Conservation (phyloP, 2,329 filamentous ascomycete species). For the Phialophora chinensis region DNA sequence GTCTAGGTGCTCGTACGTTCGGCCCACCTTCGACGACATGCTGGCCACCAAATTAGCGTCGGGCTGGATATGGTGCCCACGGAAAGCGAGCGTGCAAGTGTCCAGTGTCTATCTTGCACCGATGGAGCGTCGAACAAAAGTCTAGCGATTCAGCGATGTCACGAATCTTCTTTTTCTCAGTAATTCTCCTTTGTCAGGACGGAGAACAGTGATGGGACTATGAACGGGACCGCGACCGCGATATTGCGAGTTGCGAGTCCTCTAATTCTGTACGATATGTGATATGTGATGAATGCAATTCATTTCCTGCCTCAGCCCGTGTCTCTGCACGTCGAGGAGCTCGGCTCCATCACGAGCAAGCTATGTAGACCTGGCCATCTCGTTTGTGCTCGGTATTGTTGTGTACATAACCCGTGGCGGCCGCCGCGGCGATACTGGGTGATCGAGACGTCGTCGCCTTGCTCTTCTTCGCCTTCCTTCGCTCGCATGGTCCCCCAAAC, state of each 20-base stretch:
- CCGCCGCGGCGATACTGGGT: background rate
- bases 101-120: background rate
- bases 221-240: background rate
- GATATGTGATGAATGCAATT: constrained; percentile 6
- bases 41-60: too few species aligned
- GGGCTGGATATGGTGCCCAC: background rate
- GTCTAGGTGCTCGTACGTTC: background rate
- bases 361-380: background rate
- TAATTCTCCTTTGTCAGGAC: constrained; percentile 1
- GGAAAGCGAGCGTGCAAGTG: background rate
- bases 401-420: background rate
- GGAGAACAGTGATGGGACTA: background rate
- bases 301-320: background rate
- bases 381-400: background rate
- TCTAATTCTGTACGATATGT: constrained; percentile 9
- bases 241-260: background rate
- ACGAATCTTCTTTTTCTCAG: background rate
- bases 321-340: background rate
- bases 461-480: background rate
- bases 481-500: background rate
- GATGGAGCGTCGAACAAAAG: background rate
- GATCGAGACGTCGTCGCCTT: background rate
- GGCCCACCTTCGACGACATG: too few species aligned
- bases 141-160: constrained; percentile 1
- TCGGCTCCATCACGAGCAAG: background rate